Conservation (phyloP, 306 rosid genomes). For the Castanea mollissima region DNA sequence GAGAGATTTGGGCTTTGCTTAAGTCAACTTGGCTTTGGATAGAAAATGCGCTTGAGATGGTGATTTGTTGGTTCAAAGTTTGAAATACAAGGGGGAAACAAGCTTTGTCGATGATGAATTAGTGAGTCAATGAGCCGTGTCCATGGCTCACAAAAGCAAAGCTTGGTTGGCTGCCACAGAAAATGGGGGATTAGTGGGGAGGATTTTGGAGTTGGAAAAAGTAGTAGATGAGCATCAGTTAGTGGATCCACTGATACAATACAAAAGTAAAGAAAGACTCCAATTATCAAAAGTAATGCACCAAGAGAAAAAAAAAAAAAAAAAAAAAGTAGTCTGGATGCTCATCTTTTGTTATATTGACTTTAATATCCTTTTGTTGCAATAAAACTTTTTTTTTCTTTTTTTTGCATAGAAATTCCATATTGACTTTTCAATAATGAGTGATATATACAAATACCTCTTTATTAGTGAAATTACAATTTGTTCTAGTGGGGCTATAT, state of each 20-base stretch:
- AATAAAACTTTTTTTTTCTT: not conserved
- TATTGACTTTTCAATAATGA: constrained; percentile 17
- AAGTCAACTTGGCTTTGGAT: constrained; percentile 5
- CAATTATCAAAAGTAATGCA: constrained; percentile 47
- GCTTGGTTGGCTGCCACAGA: constrained; percentile 32
- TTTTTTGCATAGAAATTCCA: constrained; percentile 12
- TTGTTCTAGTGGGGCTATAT: not conserved
- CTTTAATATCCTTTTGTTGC: constrained; percentile 22
- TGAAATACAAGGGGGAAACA: too few species aligned
- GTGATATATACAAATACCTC: not conserved
- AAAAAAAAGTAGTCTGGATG: constrained; percentile 35
- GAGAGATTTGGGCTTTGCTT: constrained; percentile 16
- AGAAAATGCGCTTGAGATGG: not conserved
- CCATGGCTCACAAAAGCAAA: constrained; percentile 14
- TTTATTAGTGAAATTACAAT: not conserved
- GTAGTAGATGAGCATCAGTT: constrained; percentile 37
- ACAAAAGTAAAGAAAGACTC: constrained; percentile 29
- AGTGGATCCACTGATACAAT: constrained; percentile 54
- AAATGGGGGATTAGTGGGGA: constrained; percentile 36
- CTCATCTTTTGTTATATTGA: constrained; percentile 26
- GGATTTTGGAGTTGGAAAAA: constrained; percentile 30
- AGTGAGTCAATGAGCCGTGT: constrained; percentile 17
- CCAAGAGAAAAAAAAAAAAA: not conserved
- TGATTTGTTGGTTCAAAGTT: not conserved
- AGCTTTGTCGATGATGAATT: not conserved